These are phyloP conservation scores for Solanum paucissectum DNA, from an alignment of 257 asterid genomes.

Conservation along the genomic window DNA sequence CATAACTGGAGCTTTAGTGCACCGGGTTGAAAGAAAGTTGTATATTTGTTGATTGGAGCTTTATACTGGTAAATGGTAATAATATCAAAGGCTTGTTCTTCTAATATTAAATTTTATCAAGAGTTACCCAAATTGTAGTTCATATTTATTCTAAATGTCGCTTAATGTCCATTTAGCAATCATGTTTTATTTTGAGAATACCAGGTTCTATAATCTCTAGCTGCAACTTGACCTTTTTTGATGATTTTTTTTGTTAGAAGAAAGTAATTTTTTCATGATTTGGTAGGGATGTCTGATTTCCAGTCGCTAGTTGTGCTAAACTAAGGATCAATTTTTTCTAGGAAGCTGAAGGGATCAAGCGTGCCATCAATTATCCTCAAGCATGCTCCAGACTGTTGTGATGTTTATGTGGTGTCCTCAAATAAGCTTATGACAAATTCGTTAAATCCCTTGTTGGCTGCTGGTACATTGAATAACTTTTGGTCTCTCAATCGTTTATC, in stretches of 20 bases:
- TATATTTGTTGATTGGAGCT: background rate
- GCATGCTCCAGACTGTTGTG: slow-evolving; percentile 54
- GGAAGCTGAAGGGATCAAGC: slow-evolving; percentile 43
- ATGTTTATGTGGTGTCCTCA: slow-evolving; percentile 46
- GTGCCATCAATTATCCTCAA: slow-evolving; percentile 66
- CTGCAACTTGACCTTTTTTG: background rate
- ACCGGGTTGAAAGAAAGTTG: background rate
- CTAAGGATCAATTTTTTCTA: slow-evolving; percentile 5
- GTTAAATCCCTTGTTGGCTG: slow-evolving; percentile 22
- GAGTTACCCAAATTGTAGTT: background rate
- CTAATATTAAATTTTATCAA: background rate
- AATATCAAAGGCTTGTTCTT: background rate
- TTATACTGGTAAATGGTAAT: background rate
- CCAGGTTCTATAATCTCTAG: background rate
- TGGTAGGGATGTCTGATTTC: background rate
- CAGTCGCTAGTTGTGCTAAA: background rate
- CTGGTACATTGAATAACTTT: slow-evolving; percentile 30
- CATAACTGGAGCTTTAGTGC: background rate
- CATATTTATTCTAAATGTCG: background rate
- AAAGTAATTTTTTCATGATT: background rate
- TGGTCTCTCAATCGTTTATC: background rate
- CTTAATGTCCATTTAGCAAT: background rate
- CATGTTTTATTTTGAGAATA: background rate
- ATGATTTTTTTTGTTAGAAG: background rate
- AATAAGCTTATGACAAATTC: slow-evolving; percentile 42